phyloP scores from a whole-genome alignment of 257 asterid species.

The Leonotis leonurus region DNA sequence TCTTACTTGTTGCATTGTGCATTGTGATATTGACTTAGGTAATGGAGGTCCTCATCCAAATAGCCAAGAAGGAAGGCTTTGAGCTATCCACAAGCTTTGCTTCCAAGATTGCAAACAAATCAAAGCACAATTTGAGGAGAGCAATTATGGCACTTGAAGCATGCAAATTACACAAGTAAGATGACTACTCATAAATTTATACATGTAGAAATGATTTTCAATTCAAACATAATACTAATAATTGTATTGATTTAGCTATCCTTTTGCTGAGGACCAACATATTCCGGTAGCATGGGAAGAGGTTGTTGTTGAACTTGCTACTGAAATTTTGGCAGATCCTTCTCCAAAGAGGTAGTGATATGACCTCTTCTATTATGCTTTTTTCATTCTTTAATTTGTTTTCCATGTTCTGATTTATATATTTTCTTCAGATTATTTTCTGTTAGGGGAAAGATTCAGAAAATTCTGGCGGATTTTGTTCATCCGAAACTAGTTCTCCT shows the following conservation, averaged over 20 bases:
- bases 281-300: constrained; percentile 85
- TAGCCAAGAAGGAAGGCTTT: constrained; percentile 68
- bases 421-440: constrained; percentile 36
- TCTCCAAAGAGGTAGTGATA: constrained; percentile 51
- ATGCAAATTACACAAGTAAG: constrained; percentile 82
- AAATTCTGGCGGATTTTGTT: constrained; percentile 53
- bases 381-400: no score
- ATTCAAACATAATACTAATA: not conserved
- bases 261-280: constrained; percentile 77
- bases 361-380: no score
- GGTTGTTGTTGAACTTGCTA: constrained; percentile 53
- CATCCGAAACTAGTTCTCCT: constrained; percentile 72
- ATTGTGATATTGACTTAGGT: constrained; percentile 27
- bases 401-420: not conserved
- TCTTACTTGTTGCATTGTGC: not conserved
- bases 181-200: not conserved
- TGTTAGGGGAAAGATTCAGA: constrained; percentile 62
- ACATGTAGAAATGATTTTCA: not conserved
- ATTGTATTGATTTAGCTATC: constrained; percentile 44
- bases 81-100: constrained; percentile 71
- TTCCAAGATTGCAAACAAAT: constrained; percentile 64
- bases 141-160: constrained; percentile 94
- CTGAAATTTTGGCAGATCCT: constrained; percentile 65
- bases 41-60: constrained; percentile 70
- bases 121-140: constrained; percentile 66